Percentiles rank a stretch among this genome's conserved stretches.
phyloP scores from a whole-genome alignment of 2,329 filamentous ascomycete species.

The Aspergillus puulaauensis region DNA sequence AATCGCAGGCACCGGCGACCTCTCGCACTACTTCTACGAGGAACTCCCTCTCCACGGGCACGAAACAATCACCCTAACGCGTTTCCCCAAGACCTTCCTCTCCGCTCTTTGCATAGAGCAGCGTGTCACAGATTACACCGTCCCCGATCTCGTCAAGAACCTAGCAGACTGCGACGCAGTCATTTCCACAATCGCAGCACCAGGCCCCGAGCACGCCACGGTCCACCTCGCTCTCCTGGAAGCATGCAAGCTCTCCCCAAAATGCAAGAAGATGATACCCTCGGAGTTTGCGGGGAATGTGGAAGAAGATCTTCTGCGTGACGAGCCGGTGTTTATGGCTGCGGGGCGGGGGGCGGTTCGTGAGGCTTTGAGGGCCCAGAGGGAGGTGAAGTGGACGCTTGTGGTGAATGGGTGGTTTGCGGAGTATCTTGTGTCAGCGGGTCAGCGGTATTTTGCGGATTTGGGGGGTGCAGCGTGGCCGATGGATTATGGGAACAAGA shows the following conservation, averaged over 20 bases:
- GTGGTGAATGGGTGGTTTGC: neutral
- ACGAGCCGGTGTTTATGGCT: neutral
- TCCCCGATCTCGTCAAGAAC: neutral
- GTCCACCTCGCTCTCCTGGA: neutral
- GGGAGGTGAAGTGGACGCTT: neutral
- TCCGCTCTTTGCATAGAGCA: neutral
- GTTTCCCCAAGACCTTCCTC: neutral
- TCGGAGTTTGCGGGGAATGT: neutral
- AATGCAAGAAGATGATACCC: neutral
- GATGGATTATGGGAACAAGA: neutral
- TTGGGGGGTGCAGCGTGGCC: neutral
- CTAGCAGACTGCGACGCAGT: neutral
- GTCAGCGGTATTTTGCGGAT: neutral
- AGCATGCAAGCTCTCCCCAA: neutral
- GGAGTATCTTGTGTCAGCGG: neutral
- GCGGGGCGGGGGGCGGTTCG: neutral
- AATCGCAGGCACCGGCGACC: neutral
- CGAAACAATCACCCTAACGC: neutral
- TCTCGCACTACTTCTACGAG: neutral
- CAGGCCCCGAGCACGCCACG: neutral
- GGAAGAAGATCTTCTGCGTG: neutral
- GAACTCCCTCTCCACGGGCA: neutral
- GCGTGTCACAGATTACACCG: neutral
- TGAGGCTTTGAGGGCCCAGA: neutral
- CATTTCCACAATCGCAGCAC: neutral